A percentile compares a stretch with the other conserved stretches of the same genome.
Evolutionary conservation across 2,329 filamentous ascomycete species (phyloP).

Genomic region (Penicillium aurantiogriseum): DNA sequence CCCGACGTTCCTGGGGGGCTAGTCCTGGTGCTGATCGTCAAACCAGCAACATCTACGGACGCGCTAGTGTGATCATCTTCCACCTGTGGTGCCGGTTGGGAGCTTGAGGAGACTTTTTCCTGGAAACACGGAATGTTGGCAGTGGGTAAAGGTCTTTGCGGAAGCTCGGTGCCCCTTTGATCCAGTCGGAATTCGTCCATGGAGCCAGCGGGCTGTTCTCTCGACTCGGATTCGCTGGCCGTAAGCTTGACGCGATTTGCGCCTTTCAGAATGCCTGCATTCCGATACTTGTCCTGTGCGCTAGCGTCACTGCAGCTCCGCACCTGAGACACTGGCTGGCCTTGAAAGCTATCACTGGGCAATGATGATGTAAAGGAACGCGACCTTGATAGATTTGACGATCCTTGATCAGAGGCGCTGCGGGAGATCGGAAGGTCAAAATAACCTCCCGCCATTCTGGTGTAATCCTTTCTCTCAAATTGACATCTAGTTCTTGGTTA

Average conservation of each 20-base stretch:
- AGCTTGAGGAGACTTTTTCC: conserved; percentile 26
- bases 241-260: conserved; percentile 39
- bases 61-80: conserved; percentile 27
- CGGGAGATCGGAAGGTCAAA: conserved; percentile 34
- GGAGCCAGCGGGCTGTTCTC: conserved; percentile 21
- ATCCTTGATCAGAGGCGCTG: not conserved
- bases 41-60: conserved; percentile 30
- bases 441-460: conserved; percentile 36
- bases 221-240: conserved; percentile 24
- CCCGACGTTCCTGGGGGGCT: conserved; percentile 22
- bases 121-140: conserved; percentile 38
- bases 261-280: conserved; percentile 39
- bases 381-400: conserved; percentile 26
- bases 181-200: conserved; percentile 32
- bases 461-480: conserved; percentile 7
- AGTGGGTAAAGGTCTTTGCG: conserved; percentile 34
- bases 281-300: conserved; percentile 35
- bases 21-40: conserved; percentile 27
- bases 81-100: conserved; percentile 26
- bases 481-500: conserved; percentile 4
- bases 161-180: conserved; percentile 31
- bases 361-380: conserved; percentile 25
- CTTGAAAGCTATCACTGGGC: conserved; percentile 26
- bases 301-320: conserved; percentile 20
- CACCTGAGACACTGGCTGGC: conserved; percentile 16